phyloP scores from a whole-genome alignment of 176 grass and related monocot genomes.

The Neostapfia colusana region DNA sequence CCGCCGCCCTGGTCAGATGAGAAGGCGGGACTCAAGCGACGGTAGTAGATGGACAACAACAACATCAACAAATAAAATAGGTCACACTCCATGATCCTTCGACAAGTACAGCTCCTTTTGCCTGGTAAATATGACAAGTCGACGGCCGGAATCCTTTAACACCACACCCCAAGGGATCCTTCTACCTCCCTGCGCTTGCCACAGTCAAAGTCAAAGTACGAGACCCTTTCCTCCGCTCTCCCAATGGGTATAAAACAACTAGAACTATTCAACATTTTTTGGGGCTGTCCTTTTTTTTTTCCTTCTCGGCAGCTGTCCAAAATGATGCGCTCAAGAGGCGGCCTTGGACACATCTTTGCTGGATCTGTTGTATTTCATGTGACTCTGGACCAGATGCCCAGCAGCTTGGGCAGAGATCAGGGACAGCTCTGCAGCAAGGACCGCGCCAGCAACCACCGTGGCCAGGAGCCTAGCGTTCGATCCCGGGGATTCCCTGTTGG shows the following conservation, averaged over 20 bases:
- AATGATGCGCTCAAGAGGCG: conserved; percentile 41
- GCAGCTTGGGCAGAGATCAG: conserved; percentile 85
- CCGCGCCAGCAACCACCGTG: conserved; percentile 70
- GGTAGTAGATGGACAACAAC: conserved; percentile 10
- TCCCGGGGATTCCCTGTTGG: conserved; percentile 75
- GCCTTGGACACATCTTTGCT: conserved; percentile 61
- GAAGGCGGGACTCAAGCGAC: not conserved
- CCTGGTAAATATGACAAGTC: conserved; percentile 26
- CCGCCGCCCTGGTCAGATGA: conserved; percentile 17
- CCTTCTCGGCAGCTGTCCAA: conserved; percentile 16
- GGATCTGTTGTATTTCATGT: conserved; percentile 99
- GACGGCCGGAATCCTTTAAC: not conserved
- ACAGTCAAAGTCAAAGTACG: not conserved
- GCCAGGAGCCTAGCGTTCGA: conserved; percentile 80
- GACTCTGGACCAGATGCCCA: conserved; percentile 82
- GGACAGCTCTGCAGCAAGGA: conserved; percentile 89
- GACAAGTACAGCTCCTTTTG: not conserved
- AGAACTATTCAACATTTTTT: conserved; percentile 27
- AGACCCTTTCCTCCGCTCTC: conserved; percentile 26
- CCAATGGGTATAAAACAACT: conserved; percentile 17
- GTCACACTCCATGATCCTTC: conserved; percentile 6
- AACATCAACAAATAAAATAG: conserved; percentile 42
- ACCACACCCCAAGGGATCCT: not conserved
- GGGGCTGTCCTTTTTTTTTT: not conserved
- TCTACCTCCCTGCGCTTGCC: conserved; percentile 6